A percentile compares a stretch with the other conserved stretches of the same genome.
Conservation (phyloP, 176 grass and related monocot species). For the Musa beccarii region DNA sequence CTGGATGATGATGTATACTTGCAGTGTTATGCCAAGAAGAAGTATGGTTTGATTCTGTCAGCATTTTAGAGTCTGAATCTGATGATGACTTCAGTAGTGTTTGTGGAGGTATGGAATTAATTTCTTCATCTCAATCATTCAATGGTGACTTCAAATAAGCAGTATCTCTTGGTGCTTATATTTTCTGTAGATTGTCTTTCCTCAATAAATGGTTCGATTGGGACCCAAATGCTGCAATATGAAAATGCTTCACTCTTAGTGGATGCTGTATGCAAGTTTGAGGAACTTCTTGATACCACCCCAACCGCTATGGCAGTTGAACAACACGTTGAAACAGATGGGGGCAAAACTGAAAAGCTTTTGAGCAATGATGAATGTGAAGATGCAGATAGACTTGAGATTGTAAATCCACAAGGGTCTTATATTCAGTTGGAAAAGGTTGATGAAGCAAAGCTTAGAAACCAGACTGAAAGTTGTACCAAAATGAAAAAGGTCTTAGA, state of each 20-base stretch:
- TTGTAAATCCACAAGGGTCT: constrained; percentile 17
- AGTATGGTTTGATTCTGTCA: constrained; percentile 84
- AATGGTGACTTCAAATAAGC: neutral
- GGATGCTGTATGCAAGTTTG: constrained; percentile 55
- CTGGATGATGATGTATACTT: constrained; percentile 8
- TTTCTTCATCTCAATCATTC: neutral
- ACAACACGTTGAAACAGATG: constrained; percentile 48
- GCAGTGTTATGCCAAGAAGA: constrained; percentile 88
- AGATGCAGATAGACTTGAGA: constrained; percentile 24
- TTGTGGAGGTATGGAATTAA: constrained; percentile 56
- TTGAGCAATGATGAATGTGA: constrained; percentile 21
- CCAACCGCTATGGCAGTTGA: constrained; percentile 45
- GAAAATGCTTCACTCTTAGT: constrained; percentile 55
- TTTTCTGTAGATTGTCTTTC: constrained; percentile 46
- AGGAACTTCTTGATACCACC: constrained; percentile 37
- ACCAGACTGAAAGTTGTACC: constrained; percentile 32
- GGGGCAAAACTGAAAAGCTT: constrained; percentile 30
- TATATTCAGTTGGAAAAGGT: constrained; percentile 27
- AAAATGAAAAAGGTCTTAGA: constrained; percentile 46
- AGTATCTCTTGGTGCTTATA: constrained; percentile 1
- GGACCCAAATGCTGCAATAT: constrained; percentile 48
- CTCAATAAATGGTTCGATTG: constrained; percentile 25
- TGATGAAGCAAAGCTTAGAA: constrained; percentile 31
- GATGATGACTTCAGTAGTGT: constrained; percentile 90
- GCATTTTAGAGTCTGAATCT: constrained; percentile 86